Evolutionary conservation across 2,329 filamentous ascomycete species (phyloP).

Genomic region (Alternaria brassicae): DNA sequence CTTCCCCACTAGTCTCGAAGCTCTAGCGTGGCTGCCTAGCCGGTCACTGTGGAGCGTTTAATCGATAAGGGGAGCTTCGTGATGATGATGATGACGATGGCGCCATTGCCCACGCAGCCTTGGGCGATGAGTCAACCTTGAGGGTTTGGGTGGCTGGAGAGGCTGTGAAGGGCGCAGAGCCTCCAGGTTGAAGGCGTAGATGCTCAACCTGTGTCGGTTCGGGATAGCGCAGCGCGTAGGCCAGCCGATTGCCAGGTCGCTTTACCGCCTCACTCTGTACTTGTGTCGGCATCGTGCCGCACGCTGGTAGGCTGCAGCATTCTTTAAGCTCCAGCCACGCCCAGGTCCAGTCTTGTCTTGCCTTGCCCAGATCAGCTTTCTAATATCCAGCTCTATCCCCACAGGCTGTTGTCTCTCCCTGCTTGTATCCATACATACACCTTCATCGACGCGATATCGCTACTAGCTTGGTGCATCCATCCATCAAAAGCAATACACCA

Average conservation of each 20-base stretch:
- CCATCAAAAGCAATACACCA: slow-evolving; percentile 16
- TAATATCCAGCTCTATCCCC: not conserved
- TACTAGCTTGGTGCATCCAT: slow-evolving; percentile 8
- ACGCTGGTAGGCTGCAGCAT: slow-evolving; percentile 31
- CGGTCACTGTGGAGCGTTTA: slow-evolving; percentile 19
- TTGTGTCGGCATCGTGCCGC: slow-evolving; percentile 19
- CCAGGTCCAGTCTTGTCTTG: slow-evolving; percentile 17
- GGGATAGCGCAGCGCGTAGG: slow-evolving; percentile 26
- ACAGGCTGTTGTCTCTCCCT: not conserved
- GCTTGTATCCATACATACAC: not conserved
- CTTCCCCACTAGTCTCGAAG: slow-evolving; percentile 23
- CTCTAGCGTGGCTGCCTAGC: slow-evolving; percentile 30
- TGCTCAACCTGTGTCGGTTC: slow-evolving; percentile 7
- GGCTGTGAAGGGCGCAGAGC: slow-evolving; percentile 20
- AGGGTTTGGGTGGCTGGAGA: not conserved
- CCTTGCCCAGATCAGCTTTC: slow-evolving; percentile 4
- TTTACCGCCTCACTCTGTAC: slow-evolving; percentile 37
- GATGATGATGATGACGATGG: not conserved
- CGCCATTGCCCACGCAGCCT: slow-evolving; percentile 15
- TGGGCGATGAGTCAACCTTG: slow-evolving; percentile 20
- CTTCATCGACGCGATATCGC: slow-evolving; percentile 2
- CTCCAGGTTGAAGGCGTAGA: slow-evolving; percentile 15
- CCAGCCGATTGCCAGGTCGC: slow-evolving; percentile 24
- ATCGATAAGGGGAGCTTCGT: slow-evolving; percentile 25
- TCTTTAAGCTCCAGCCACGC: slow-evolving; percentile 34